These are phyloP conservation scores for Juglanconis sp. DNA, from an alignment of 2,329 filamentous ascomycete genomes.

Conservation along the genomic window DNA sequence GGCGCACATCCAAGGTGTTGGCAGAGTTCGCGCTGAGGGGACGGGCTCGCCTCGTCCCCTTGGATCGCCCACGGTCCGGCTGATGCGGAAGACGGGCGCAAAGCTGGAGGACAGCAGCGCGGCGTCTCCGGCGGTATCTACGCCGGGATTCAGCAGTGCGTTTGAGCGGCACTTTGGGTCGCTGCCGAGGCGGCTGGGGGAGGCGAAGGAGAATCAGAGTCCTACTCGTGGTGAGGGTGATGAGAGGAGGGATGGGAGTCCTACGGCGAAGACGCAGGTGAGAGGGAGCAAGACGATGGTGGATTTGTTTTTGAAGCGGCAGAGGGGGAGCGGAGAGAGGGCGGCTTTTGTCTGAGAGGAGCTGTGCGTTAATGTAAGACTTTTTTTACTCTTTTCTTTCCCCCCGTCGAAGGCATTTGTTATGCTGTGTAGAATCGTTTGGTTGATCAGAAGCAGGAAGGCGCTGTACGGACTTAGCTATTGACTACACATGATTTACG, in stretches of 20 bases:
- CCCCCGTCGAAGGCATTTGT: neutral
- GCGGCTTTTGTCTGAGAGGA: conserved; percentile 11
- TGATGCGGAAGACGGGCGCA: conserved; percentile 11
- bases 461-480: neutral
- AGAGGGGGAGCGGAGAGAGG: conserved; percentile 1
- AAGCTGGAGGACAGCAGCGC: neutral
- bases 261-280: neutral
- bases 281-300: conserved; percentile 15
- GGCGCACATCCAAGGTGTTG: neutral
- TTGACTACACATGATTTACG: neutral
- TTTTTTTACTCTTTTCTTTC: neutral
- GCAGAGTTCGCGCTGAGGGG: neutral
- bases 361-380: neutral
- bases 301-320: conserved; percentile 14
- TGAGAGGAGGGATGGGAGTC: neutral
- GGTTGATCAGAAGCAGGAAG: neutral
- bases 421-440: neutral
- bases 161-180: conserved; percentile 16
- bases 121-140: conserved; percentile 6
- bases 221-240: neutral
- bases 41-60: conserved; percentile 10
- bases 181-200: neutral
- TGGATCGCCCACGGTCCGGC: conserved; percentile 9
- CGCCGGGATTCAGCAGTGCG: conserved; percentile 7
- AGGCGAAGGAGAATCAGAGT: conserved; percentile 12